Evolutionary conservation across 2,329 filamentous ascomycete genomes (phyloP).

Genomic region (Hypoxylon sp.): DNA sequence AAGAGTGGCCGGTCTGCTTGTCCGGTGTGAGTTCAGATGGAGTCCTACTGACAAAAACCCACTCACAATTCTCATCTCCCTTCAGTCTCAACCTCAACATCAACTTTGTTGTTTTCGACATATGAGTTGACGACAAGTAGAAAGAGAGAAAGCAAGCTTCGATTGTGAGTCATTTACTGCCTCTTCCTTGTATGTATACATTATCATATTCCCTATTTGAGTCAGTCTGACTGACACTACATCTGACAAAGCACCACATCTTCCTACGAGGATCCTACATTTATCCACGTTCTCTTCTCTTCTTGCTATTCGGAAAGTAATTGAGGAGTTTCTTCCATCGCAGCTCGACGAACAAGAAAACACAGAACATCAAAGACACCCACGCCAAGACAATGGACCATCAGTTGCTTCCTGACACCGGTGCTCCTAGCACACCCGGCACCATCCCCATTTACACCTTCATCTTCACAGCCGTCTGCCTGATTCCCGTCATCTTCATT

Average conservation of each 20-base stretch:
- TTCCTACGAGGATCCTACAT: not conserved
- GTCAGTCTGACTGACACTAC: not conserved
- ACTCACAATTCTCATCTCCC: not conserved
- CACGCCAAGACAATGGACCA: not conserved
- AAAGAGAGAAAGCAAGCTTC: not conserved
- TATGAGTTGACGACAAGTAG: not conserved
- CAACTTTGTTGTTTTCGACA: not conserved
- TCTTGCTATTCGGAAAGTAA: not conserved
- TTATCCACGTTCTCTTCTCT: not conserved
- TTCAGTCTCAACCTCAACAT: not conserved
- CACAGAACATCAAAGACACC: not conserved
- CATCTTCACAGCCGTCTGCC: conserved; percentile 17
- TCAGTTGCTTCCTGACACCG: not conserved
- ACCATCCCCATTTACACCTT: not conserved
- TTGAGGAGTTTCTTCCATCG: not conserved
- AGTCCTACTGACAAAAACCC: too few relatives aligned
- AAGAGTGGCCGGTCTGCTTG: not conserved
- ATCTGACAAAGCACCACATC: not conserved
- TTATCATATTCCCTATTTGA: not conserved
- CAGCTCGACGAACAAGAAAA: not conserved
- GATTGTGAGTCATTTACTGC: not conserved
- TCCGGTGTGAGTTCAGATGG: not conserved
- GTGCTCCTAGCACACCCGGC: not conserved
- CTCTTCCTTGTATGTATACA: not conserved
- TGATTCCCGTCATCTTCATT: conserved; percentile 11